Conservation (phyloP, 140 eudicot genomes). For the Cichorium intybus region DNA sequence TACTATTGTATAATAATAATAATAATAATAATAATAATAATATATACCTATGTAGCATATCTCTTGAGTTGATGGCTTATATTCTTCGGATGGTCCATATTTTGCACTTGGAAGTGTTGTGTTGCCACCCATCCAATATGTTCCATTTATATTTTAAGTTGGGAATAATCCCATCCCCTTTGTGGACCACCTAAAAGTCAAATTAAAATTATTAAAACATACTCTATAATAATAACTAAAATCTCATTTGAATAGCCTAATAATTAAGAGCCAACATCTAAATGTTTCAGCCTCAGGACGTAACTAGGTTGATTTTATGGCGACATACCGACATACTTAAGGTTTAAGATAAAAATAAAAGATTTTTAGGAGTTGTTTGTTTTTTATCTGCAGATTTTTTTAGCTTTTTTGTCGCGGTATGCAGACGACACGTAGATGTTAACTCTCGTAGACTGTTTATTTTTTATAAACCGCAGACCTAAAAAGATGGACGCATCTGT, state of each 20-base stretch:
- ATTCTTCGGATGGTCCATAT: constrained; percentile 19
- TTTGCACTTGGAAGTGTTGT: constrained; percentile 23
- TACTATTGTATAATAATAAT: not conserved
- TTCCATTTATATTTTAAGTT: constrained; percentile 8
- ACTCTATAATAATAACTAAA: not conserved
- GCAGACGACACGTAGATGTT: no score
- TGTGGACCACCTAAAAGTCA: constrained; percentile 18
- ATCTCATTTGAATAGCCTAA: not conserved
- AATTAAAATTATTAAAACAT: not conserved
- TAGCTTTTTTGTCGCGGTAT: no score
- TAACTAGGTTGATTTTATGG: no score
- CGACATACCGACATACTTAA: no score
- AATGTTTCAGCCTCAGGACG: not conserved
- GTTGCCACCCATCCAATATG: constrained; percentile 19
- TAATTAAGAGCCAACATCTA: not conserved
- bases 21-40: not conserved
- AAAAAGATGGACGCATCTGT: no score
- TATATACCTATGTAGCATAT: not conserved
- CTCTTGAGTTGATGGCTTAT: constrained; percentile 1
- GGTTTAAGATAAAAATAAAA: no score
- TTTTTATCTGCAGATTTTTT: no score
- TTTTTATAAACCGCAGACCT: no score
- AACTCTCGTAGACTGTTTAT: no score
- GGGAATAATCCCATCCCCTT: constrained; percentile 7
- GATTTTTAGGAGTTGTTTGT: no score